Conservation (phyloP, 495 filamentous ascomycete genomes). For the Polyplosphaeria fusca region DNA sequence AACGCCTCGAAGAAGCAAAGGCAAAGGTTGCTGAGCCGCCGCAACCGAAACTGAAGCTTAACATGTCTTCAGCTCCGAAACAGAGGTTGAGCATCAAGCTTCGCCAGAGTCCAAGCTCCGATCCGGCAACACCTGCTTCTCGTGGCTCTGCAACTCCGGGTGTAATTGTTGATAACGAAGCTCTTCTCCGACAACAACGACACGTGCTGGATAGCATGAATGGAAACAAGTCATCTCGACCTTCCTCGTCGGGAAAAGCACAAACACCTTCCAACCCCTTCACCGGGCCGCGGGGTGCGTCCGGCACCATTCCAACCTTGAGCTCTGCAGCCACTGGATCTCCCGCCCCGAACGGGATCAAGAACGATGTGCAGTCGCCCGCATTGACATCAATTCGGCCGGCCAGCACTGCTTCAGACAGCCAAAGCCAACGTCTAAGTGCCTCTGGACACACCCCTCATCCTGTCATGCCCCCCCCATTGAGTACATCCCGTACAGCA, state of each 20-base stretch:
- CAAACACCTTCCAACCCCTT: slow-evolving; percentile 29
- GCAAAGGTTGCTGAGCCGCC: slow-evolving; percentile 54
- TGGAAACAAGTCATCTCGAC: slow-evolving; percentile 36
- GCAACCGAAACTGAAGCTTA: slow-evolving; percentile 74
- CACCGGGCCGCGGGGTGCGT: slow-evolving; percentile 28
- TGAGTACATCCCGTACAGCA: slow-evolving; percentile 15
- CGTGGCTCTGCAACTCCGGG: slow-evolving; percentile 42
- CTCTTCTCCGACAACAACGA: slow-evolving; percentile 49
- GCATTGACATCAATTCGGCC: slow-evolving; percentile 28
- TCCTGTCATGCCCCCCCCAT: slow-evolving; percentile 29
- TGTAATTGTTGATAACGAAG: slow-evolving; percentile 51
- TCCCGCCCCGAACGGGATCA: slow-evolving; percentile 32
- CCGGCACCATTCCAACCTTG: slow-evolving; percentile 22
- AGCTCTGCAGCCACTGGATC: slow-evolving; percentile 31
- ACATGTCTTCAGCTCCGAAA: slow-evolving; percentile 48
- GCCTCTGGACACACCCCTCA: slow-evolving; percentile 15
- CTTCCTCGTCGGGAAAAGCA: slow-evolving; percentile 33
- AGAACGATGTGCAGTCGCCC: slow-evolving; percentile 36
- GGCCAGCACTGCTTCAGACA: slow-evolving; percentile 27
- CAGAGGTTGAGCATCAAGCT: slow-evolving; percentile 41
- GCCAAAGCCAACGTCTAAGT: slow-evolving; percentile 17
- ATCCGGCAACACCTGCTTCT: slow-evolving; percentile 35
- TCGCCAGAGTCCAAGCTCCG: slow-evolving; percentile 45
- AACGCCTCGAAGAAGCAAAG: slow-evolving; percentile 66
- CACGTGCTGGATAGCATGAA: slow-evolving; percentile 48